Base-by-base conservation (phyloP, 164 flowering plant genomes). In the Dillenia suffruticosa region DNA sequence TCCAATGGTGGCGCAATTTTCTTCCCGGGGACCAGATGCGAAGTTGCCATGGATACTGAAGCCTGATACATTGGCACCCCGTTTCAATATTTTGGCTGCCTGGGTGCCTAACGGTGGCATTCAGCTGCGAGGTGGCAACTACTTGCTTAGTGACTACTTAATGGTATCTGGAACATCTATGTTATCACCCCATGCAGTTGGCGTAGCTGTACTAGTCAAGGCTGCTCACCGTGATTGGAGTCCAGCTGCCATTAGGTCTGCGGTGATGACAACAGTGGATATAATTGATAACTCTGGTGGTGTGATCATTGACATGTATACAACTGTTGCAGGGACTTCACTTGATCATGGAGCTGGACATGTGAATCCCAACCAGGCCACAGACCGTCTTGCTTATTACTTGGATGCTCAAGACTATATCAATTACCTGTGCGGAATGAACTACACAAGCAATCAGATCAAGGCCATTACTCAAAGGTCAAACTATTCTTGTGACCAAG, bases 381-480 rank as follows among this genome's bases (percentile, higher is more conserved):
- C 74, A 69, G 77, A 81, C 19, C 84, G 83, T 9, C 83, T 79
- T 1, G 71, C 77, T 2, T 79, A 77, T 24, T 79, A 80, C 40
- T 32, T 71, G 1, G 57, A 63, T 11, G 48, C 16, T 1, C 63
- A 69, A 9, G 79, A 70, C 9, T 80, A 77, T 51, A 49, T 68
- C 48, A 24, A 75, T 10, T 80, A 51, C 56, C 55, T 82, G 15
- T 79, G 79, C 58, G 69, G 55, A 14, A 9, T 74, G 17, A 70
- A 70, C 62, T 77, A 82, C 61, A 75, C 72, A 2, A 26, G 22
- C 3, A 17, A 50, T 50, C 73, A 67, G 51, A 77, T 82, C 1
- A 51, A 11, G 51, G 55, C 63, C 3, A 64, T 79, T 8, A 68
- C 71, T 9, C 64, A 68, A 46, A 59, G 61, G 45, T 58, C 65